Base-by-base conservation (phyloP, 768 basidiomycete species). In the Naematelia encephala region DNA sequence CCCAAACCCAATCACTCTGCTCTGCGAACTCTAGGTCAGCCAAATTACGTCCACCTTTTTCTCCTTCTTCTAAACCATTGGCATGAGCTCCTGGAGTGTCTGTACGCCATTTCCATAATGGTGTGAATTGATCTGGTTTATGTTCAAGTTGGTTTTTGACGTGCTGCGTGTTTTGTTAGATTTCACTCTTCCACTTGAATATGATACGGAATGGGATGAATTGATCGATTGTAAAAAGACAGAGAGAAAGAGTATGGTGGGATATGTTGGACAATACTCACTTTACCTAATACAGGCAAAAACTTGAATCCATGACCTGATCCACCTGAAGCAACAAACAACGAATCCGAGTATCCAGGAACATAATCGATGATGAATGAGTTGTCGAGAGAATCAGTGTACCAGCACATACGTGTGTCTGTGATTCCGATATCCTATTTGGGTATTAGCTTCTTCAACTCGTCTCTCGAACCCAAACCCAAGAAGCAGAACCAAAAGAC, bases 381-480 rank as follows among this genome's bases (percentile, higher is more conserved):
- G 51, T 66, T 63, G 51, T 63, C 65, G n/a, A 63, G 22, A 12
- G 65, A 63, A 43, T 63, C 65, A 10, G 65, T 67, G 51, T 67
- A 67, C 65, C 65, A 67, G 56, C 65, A 67, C 51, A 67, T 59
- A 8, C 62, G 50, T 12, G 65, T 67, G 27, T 57, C 55, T 21
- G 56, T 60, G 51, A 60, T 63, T 13, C 59, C 59, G n/a, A 63
- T 27, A 11, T 47, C 57, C 53, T 54, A 21, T 19, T 8, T 8
- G 30, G 43, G 14, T 19, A 28, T 22, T 19, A 30, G 19, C 34
- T 52, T 23, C 51, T n/a, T n/a, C n/a, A n/a, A n/a, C n/a, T n/a
- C n/a, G n/a, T n/a, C n/a, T n/a, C 23, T 13, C 11, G 13, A 11
- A 23, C 47, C 11, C 11, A 11, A 49, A 23, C 13, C n/a, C n/a